Evolutionary conservation across 495 filamentous ascomycete species (phyloP), one percentile per base, ranked within the genome.

Genomic region (Xylona heveae): DNA sequence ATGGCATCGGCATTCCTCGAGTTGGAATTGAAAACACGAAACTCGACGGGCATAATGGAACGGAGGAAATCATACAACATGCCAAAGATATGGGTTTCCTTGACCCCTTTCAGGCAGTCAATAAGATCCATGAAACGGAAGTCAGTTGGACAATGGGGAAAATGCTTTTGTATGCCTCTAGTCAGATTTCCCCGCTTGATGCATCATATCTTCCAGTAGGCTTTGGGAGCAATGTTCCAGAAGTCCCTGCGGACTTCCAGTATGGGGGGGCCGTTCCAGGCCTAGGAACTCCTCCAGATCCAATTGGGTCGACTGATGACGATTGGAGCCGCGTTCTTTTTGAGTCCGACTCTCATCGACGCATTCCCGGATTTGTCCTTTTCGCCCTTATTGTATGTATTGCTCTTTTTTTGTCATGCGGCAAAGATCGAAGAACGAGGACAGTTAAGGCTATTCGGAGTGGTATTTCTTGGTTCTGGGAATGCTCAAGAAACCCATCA

Each of bases 91-190:
- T 78, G 47, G 83, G 81, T 2, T 92, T 78, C 42, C 49, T 88
- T 2, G 74, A 84, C 40, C 67, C 90, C 0, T 99, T 99, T 54
- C 78, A 92, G 49, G 71, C 88, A 1, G 78, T 94, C 16, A 71
- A 95, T 51, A 91, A 91, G 55, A 84, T 99, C 38, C 66, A 79
- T 39, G 76, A 68, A 24, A 76, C 79, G 9, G 88, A 99, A 55
- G 78, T 99, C n/a, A 90, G 79, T 54, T 99, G 88, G 88, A 95
- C 88, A 0, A 57, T 99, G 0, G 88, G 88, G 2, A 92, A 93
- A 52, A 94, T 95, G 61, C 72, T 95, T n/a, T 66, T 99, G 14
- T 99, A 95, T 42, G 88, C 85, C 0, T 71, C 88, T 5, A 83
- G 79, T 4, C 80, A 94, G 49, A 62, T 95, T 10, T 74, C 76